phyloP scores from a whole-genome alignment of 495 filamentous ascomycete species.

The Xylaria scruposa region DNA sequence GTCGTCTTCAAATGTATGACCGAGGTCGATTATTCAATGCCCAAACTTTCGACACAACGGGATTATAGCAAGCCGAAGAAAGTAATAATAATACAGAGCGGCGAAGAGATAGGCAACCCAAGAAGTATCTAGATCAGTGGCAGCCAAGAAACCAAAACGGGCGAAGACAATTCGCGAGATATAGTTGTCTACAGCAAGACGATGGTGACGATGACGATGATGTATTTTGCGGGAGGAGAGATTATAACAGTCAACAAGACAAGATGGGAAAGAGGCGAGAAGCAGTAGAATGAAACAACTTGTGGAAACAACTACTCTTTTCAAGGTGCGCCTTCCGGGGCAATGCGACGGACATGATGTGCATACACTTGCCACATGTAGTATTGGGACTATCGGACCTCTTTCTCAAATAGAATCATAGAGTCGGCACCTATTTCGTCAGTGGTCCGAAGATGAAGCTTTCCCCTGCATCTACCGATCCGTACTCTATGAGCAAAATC shows the following conservation, averaged over 20 bases:
- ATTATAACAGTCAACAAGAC: not conserved
- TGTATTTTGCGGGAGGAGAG: not conserved
- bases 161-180: not conserved
- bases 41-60: not conserved
- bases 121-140: slow-evolving; percentile 13
- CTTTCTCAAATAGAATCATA: not conserved
- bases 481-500: not conserved
- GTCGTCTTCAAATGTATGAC: not conserved
- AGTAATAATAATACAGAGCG: slow-evolving; percentile 5
- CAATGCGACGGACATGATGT: not conserved
- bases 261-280: slow-evolving; percentile 11
- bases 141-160: slow-evolving; percentile 15
- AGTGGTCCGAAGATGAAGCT: not conserved
- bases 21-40: slow-evolving; percentile 8
- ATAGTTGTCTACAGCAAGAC: not conserved
- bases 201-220: not conserved
- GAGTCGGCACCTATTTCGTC: not conserved
- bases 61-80: not conserved
- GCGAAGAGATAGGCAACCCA: slow-evolving; percentile 1
- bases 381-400: not conserved
- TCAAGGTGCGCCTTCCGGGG: not conserved
- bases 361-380: not conserved
- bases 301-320: slow-evolving; percentile 10
- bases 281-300: slow-evolving; percentile 5
- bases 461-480: slow-evolving; percentile 8